A percentile compares a stretch with the other conserved stretches of the same genome.
Evolutionary conservation across 2,329 filamentous ascomycete genomes (phyloP).

Genomic region (Aspergillus sp.): DNA sequence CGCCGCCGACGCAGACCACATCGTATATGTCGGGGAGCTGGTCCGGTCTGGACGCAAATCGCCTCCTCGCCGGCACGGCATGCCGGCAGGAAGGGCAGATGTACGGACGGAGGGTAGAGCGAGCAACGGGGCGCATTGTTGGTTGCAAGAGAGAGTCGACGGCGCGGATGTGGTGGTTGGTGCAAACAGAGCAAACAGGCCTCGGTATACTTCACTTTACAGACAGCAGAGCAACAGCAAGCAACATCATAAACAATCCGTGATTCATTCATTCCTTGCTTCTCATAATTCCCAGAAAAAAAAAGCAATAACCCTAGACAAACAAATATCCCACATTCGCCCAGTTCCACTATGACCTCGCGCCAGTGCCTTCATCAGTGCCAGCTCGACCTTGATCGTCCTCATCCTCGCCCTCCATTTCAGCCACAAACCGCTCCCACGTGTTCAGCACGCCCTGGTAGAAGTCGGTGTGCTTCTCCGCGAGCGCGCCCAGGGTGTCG

Average conservation of each 20-base stretch:
- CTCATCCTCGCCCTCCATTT: slow-evolving; percentile 62
- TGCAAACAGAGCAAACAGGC: slow-evolving; percentile 20
- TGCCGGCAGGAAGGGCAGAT: slow-evolving; percentile 32
- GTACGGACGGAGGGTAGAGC: slow-evolving; percentile 27
- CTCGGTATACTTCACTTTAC: background rate
- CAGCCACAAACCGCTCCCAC: slow-evolving; percentile 83
- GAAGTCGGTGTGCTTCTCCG: slow-evolving; percentile 77
- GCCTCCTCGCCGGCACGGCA: slow-evolving; percentile 16
- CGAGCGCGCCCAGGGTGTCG: slow-evolving; percentile 70
- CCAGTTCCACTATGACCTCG: background rate
- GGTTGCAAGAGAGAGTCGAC: slow-evolving; percentile 3
- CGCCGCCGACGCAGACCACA: slow-evolving; percentile 83
- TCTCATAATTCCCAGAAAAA: background rate
- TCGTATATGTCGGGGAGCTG: slow-evolving; percentile 68
- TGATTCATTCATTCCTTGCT: background rate
- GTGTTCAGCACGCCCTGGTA: slow-evolving; percentile 69
- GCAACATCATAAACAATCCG: background rate
- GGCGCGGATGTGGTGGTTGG: slow-evolving; percentile 4
- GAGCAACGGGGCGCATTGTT: slow-evolving; percentile 27
- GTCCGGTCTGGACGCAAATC: slow-evolving; percentile 25
- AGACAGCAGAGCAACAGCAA: background rate
- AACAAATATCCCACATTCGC: background rate
- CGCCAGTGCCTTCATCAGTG: background rate
- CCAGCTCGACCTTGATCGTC: slow-evolving; percentile 8
- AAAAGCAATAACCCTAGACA: slow-evolving; percentile 1